A percentile compares a stretch with the other conserved stretches of the same genome.
phyloP scores from a whole-genome alignment of 148 eudicot species.

The Nepenthes mirabilis region DNA sequence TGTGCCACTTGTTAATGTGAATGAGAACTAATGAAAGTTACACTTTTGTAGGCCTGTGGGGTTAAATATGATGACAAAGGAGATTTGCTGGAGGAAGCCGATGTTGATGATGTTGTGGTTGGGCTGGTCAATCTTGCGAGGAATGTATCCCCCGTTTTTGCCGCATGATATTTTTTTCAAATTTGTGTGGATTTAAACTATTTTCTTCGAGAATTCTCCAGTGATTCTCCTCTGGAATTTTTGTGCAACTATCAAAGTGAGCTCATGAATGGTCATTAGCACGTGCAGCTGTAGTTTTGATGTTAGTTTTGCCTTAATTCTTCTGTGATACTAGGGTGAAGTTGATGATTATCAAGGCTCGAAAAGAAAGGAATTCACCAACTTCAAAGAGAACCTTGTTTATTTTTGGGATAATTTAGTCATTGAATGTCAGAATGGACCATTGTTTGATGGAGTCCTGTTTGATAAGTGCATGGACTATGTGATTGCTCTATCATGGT shows the following conservation, averaged over 20 bases:
- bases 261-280: neutral
- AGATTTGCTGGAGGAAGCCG: conserved; percentile 66
- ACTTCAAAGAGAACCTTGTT: conserved; percentile 72
- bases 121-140: conserved; percentile 74
- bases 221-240: neutral
- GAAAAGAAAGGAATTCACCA: conserved; percentile 75
- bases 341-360: conserved; percentile 88
- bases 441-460: conserved; percentile 69
- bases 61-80: conserved; percentile 53
- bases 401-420: conserved; percentile 84
- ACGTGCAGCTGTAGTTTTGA: conserved; percentile 3
- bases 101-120: conserved; percentile 87
- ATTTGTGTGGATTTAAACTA: neutral
- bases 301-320: conserved; percentile 18
- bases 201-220: neutral
- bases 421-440: conserved; percentile 81
- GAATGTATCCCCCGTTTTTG: conserved; percentile 35
- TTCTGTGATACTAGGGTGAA: conserved; percentile 47
- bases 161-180: conserved; percentile 4
- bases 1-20: neutral
- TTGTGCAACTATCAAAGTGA: neutral
- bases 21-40: conserved; percentile 10
- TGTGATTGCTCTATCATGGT: conserved; percentile 96
- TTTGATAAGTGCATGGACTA: conserved; percentile 89
- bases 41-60: conserved; percentile 67